Evolutionary conservation across 805 yeast species (phyloP).

Genomic region (Wickerhamiella dianesei): DNA sequence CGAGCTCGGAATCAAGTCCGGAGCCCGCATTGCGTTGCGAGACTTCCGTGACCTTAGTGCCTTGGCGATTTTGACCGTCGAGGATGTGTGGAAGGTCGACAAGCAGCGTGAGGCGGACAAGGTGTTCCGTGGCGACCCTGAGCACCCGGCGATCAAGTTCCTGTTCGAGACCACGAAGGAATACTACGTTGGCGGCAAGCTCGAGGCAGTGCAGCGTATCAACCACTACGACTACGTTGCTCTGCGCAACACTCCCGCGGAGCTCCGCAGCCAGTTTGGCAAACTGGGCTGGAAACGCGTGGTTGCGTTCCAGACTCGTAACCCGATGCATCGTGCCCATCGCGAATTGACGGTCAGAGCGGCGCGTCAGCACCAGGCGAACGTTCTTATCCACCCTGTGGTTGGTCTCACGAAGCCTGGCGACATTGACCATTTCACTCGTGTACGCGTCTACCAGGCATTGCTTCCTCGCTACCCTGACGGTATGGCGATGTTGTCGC

Average conservation of each 20-base stretch:
- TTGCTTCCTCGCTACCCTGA: conserved; percentile 85
- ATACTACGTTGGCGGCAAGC: conserved; percentile 72
- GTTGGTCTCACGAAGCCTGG: conserved; percentile 96
- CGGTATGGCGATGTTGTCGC: conserved; percentile 80
- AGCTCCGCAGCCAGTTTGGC: conserved; percentile 70
- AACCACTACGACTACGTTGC: conserved; percentile 83
- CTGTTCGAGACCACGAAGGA: conserved; percentile 65
- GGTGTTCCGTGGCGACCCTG: conserved; percentile 93
- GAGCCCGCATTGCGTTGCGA: conserved; percentile 55
- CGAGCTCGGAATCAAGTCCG: conserved; percentile 30
- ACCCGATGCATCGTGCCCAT: conserved; percentile 98
- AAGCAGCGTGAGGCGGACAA: conserved; percentile 66
- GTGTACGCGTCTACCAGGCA: conserved; percentile 90
- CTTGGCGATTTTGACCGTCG: conserved; percentile 68
- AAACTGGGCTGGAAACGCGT: conserved; percentile 75
- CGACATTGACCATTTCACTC: conserved; percentile 93
- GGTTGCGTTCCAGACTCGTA: conserved; percentile 95
- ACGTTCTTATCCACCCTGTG: conserved; percentile 87
- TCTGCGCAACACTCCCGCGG: conserved; percentile 78
- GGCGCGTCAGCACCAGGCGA: conserved; percentile 81
- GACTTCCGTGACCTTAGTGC: conserved; percentile 73
- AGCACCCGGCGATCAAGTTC: conserved; percentile 83
- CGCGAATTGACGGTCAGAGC: conserved; percentile 93
- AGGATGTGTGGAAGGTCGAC: conserved; percentile 69
- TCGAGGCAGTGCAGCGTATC: conserved; percentile 74